A percentile compares a stretch with the other conserved stretches of the same genome.
Evolutionary conservation across 306 rosid genomes (phyloP).

Genomic region (Cucurbita pepo): DNA sequence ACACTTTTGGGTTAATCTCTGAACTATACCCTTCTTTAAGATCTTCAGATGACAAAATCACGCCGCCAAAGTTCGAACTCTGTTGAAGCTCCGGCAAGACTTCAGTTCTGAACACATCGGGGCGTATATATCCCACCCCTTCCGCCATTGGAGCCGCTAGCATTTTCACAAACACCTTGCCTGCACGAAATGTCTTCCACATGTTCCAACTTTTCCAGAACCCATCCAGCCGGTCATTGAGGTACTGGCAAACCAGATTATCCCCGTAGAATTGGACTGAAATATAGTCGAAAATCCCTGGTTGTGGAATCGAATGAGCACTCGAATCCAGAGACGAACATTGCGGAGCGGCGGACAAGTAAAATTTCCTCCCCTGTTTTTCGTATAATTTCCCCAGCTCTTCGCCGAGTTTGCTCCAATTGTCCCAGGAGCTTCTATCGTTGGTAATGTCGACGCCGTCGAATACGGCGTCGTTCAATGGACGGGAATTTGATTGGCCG

Average conservation of each 20-base stretch:
- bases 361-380: conserved; percentile 3
- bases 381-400: background rate
- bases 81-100: background rate
- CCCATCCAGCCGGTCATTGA: background rate
- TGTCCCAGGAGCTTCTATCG: background rate
- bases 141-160: background rate
- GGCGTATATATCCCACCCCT: background rate
- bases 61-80: background rate
- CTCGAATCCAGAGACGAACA: background rate
- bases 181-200: background rate
- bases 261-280: conserved; percentile 6
- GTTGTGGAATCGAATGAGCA: background rate
- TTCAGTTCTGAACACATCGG: background rate
- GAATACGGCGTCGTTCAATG: background rate
- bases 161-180: background rate
- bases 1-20: background rate
- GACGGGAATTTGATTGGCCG: conserved; percentile 4
- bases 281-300: conserved; percentile 9
- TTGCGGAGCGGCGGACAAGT: conserved; percentile 7
- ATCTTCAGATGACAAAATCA: background rate
- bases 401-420: background rate
- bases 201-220: background rate
- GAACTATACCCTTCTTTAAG: background rate
- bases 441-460: conserved; percentile 11
- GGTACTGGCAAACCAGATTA: background rate